phyloP scores from a whole-genome alignment of 352 stramenopile genomes.

The Pythium angustatum region DNA sequence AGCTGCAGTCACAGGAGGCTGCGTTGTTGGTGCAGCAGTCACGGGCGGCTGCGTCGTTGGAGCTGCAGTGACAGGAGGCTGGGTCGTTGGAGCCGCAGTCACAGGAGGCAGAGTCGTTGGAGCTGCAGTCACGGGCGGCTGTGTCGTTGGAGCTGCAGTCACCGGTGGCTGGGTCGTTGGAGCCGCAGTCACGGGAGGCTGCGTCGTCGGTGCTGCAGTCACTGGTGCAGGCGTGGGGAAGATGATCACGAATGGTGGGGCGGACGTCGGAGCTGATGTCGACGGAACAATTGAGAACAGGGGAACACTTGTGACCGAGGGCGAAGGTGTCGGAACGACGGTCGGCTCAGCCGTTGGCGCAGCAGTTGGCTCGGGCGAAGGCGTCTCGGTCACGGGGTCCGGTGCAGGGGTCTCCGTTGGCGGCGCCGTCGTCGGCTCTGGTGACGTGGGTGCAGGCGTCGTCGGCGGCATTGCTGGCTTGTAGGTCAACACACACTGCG shows the following conservation, averaged over 20 bases:
- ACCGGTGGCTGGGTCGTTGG: neutral
- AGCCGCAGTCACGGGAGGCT: neutral
- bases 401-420: neutral
- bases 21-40: neutral
- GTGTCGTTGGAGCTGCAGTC: neutral
- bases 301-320: neutral
- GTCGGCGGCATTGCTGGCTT: constrained; percentile 32
- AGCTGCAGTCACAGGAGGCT: neutral
- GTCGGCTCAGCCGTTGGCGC: constrained; percentile 1
- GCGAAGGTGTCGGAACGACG: neutral
- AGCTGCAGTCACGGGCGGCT: neutral
- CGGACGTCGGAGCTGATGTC: neutral
- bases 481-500: constrained; percentile 43
- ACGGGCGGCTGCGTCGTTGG: neutral
- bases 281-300: constrained; percentile 5
- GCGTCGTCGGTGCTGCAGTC: neutral
- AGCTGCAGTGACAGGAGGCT: neutral
- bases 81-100: neutral
- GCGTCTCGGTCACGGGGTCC: constrained; percentile 6
- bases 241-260: neutral
- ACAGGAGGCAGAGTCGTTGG: neutral
- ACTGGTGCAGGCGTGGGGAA: neutral
- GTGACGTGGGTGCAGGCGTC: neutral
- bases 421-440: constrained; percentile 3
- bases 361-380: constrained; percentile 7